phyloP scores from a whole-genome alignment of 2,329 filamentous ascomycete species.

The Diplodia scrobiculata region DNA sequence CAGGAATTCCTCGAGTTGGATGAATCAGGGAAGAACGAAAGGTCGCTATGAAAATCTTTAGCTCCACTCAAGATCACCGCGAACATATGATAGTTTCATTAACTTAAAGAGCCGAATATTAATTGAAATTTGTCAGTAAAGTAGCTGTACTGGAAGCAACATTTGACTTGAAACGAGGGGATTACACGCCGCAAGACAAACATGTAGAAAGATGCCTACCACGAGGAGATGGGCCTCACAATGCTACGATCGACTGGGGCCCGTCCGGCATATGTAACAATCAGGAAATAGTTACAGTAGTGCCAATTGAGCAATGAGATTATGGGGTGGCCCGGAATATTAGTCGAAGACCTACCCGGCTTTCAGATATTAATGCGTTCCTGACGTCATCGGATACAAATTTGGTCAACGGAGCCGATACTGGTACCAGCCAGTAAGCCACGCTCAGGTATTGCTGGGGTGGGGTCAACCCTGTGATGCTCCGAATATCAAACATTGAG shows the following conservation, averaged over 20 bases:
- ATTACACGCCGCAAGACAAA: no score
- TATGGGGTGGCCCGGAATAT: background rate
- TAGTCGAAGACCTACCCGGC: background rate
- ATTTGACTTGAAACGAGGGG: no score
- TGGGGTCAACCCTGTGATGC: background rate
- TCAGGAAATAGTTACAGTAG: background rate
- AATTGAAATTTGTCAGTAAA: no score
- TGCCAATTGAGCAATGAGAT: background rate
- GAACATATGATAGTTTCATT: no score
- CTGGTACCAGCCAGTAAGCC: conserved; percentile 4
- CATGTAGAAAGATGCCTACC: background rate
- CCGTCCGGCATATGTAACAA: background rate
- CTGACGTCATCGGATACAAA: background rate
- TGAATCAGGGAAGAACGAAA: background rate
- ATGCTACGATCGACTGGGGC: background rate
- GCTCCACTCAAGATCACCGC: no score
- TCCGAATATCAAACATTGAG: background rate
- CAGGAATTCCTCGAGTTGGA: background rate
- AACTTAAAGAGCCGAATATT: no score
- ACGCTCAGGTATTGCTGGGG: conserved; percentile 28
- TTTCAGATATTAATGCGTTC: background rate
- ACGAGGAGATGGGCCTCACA: background rate
- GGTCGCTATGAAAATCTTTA: background rate
- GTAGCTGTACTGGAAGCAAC: no score
- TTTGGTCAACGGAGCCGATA: background rate